Conservation (phyloP, 2,329 filamentous ascomycete genomes). For the Gnomoniopsis smithogilvyi region DNA sequence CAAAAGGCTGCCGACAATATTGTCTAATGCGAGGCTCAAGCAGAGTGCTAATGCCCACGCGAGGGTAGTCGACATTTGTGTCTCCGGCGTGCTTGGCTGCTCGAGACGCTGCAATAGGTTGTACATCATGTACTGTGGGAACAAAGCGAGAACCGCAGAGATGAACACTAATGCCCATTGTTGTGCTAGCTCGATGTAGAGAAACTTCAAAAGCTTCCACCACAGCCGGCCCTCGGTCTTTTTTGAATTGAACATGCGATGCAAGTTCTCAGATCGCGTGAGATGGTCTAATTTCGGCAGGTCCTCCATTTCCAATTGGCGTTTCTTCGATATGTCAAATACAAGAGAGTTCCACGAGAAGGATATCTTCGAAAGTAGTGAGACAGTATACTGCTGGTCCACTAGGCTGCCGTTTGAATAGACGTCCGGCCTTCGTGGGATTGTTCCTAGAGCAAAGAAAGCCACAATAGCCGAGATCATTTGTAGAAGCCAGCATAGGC, state of each 20-base stretch:
- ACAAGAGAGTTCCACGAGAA: slow-evolving; percentile 32
- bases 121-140: slow-evolving; percentile 33
- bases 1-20: slow-evolving; percentile 28
- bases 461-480: slow-evolving; percentile 21
- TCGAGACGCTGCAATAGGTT: slow-evolving; percentile 32
- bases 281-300: slow-evolving; percentile 29
- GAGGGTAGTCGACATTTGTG: slow-evolving; percentile 23
- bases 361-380: slow-evolving; percentile 25
- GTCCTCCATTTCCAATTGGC: slow-evolving; percentile 29
- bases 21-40: slow-evolving; percentile 28
- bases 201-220: slow-evolving; percentile 29
- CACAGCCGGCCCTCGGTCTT: slow-evolving; percentile 25
- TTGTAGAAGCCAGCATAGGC: slow-evolving; percentile 27
- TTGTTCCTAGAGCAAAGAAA: slow-evolving; percentile 25
- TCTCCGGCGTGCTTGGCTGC: slow-evolving; percentile 16
- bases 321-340: slow-evolving; percentile 27
- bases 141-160: slow-evolving; percentile 27
- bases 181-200: slow-evolving; percentile 24
- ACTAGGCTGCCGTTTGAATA: slow-evolving; percentile 28
- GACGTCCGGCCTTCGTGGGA: slow-evolving; percentile 32
- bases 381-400: slow-evolving; percentile 33
- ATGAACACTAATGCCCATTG: slow-evolving; percentile 31
- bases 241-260: slow-evolving; percentile 20
- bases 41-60: slow-evolving; percentile 30
- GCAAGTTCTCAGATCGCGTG: slow-evolving; percentile 27